phyloP scores from a whole-genome alignment of 192 early-diverging fungal genomes.

The Coemansia reversa region DNA sequence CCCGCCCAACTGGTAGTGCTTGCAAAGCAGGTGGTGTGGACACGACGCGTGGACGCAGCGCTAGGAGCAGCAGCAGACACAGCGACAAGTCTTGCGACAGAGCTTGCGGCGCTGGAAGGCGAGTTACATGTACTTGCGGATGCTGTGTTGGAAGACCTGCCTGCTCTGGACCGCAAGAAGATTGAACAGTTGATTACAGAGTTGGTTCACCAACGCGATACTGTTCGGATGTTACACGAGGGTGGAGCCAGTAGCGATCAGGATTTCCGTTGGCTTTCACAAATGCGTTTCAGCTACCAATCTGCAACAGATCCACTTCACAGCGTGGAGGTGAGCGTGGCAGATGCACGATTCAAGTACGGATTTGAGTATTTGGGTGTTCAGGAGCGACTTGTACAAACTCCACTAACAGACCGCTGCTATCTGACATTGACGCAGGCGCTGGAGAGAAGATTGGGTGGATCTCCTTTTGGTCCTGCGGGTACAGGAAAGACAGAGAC shows the following conservation, averaged over 20 bases:
- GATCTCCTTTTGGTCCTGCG: slow-evolving; percentile 97
- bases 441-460: slow-evolving; percentile 87
- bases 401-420: slow-evolving; percentile 97
- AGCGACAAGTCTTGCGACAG: slow-evolving; percentile 51
- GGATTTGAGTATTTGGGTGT: slow-evolving; percentile 99
- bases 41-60: slow-evolving; percentile 78
- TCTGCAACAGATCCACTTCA: slow-evolving; percentile 62
- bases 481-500: slow-evolving; percentile 99
- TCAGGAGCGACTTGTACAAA: slow-evolving; percentile 96
- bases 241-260: slow-evolving; percentile 56
- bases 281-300: slow-evolving; percentile 92
- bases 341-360: slow-evolving; percentile 90
- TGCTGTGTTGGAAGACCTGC: slow-evolving; percentile 86
- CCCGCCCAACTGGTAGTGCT: slow-evolving; percentile 95
- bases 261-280: slow-evolving; percentile 95
- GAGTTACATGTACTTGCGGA: slow-evolving; percentile 87
- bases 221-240: slow-evolving; percentile 68
- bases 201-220: slow-evolving; percentile 97
- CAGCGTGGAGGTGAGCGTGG: slow-evolving; percentile 82
- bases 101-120: slow-evolving; percentile 63
- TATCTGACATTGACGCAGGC: slow-evolving; percentile 99
- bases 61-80: slow-evolving; percentile 43
- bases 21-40: slow-evolving; percentile 89
- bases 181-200: slow-evolving; percentile 99
- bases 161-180: slow-evolving; percentile 82